Conservation (phyloP, 108 stramenopile species). For the Bacterosira constricta region DNA sequence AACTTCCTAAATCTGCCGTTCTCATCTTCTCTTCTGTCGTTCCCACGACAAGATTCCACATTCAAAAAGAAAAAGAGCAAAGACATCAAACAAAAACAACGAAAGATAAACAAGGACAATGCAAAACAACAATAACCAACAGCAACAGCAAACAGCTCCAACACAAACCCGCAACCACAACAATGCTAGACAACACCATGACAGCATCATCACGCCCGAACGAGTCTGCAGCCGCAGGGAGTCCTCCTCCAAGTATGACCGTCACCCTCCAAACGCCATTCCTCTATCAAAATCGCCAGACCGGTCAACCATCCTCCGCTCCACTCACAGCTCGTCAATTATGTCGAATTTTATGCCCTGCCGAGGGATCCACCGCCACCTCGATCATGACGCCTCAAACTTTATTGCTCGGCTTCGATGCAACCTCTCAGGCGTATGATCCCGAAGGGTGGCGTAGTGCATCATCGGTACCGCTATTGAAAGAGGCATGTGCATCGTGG, state of each 20-base stretch:
- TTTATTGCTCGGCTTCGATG: conserved; percentile 15
- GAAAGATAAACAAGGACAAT: too few species aligned
- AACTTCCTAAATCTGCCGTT: too few species aligned
- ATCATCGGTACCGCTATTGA: conserved; percentile 44
- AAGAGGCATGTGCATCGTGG: conserved; percentile 61
- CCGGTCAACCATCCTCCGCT: conserved; percentile 56
- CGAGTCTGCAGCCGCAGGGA: neutral
- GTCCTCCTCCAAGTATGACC: neutral
- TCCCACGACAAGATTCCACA: too few species aligned
- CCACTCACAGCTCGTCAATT: conserved; percentile 64
- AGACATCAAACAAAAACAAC: too few species aligned
- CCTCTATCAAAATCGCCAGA: conserved; percentile 68
- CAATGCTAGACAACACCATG: neutral
- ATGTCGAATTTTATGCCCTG: conserved; percentile 63
- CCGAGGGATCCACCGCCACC: conserved; percentile 1
- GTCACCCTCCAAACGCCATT: conserved; percentile 35
- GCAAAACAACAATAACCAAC: too few species aligned
- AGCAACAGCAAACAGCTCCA: too few species aligned
- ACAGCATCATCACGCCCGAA: neutral
- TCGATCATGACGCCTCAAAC: conserved; percentile 48
- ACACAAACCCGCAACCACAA: too few species aligned
- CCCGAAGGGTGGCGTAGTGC: conserved; percentile 58
- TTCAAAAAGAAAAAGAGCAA: too few species aligned
- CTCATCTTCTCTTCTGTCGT: too few species aligned
- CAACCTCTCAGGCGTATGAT: conserved; percentile 38